Evolutionary conservation across 1,139 yeast genomes (phyloP).

Genomic region (Diutina pseudorugosa): DNA sequence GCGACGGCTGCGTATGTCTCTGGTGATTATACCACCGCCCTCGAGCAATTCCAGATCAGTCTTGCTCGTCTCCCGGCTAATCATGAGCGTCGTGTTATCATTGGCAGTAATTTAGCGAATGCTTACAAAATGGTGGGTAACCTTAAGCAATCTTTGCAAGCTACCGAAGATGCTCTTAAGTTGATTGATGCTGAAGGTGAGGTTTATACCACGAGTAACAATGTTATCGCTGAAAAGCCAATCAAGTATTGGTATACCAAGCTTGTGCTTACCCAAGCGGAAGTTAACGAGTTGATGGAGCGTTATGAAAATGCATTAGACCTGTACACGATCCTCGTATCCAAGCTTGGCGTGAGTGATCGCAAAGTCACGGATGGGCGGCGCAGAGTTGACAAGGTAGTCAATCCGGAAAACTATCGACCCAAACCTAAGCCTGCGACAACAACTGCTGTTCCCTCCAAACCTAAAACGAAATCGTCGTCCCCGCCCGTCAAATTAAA

Average conservation of each 20-base stretch:
- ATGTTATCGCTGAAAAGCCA: slow-evolving; percentile 35
- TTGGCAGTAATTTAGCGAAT: slow-evolving; percentile 67
- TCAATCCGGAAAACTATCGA: slow-evolving; percentile 30
- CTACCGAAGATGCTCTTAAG: slow-evolving; percentile 44
- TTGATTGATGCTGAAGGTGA: slow-evolving; percentile 33
- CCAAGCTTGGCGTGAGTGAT: slow-evolving; percentile 49
- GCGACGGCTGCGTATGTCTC: slow-evolving; percentile 56
- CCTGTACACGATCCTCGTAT: slow-evolving; percentile 48
- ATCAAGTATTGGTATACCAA: slow-evolving; percentile 67
- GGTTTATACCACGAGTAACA: slow-evolving; percentile 10
- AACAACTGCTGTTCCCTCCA: not conserved
- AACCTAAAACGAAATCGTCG: not conserved
- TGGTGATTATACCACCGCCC: slow-evolving; percentile 75
- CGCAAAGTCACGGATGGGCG: slow-evolving; percentile 68
- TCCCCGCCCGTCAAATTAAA: not conserved
- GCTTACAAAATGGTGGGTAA: slow-evolving; percentile 66
- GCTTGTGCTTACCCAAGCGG: slow-evolving; percentile 61
- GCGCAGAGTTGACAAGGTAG: slow-evolving; percentile 58
- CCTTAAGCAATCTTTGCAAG: slow-evolving; percentile 45
- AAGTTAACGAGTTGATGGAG: slow-evolving; percentile 72
- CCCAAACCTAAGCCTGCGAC: slow-evolving; percentile 7
- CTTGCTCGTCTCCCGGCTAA: slow-evolving; percentile 46
- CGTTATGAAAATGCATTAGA: slow-evolving; percentile 50
- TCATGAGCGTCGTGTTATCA: slow-evolving; percentile 58
- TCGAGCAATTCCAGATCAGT: slow-evolving; percentile 48